Evolutionary conservation across 176 grass and related monocot species (phyloP), one percentile per base, ranked within the genome.

Genomic region (Rhynchospora breviuscula): DNA sequence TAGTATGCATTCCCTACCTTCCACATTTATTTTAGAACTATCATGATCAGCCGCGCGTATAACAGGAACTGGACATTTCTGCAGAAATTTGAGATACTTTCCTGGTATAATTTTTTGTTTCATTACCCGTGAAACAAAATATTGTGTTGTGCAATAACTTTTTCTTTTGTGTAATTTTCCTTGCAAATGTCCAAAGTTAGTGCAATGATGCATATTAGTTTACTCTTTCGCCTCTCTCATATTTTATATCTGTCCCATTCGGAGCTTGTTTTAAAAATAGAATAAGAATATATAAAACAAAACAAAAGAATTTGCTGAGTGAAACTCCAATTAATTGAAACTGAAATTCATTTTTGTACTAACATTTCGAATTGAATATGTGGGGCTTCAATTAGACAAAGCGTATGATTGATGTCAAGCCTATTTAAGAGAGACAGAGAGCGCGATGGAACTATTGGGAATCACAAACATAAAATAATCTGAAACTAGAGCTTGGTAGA

Each of bases 401-500:
- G 22, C 48, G 49, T 52, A 53, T 76, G 12, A 54, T 54, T 54
- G 21, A 54, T 29, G 11, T 53, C 48, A 54, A 8, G 72, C 18
- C 48, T 76, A 76, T 56, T 76, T 54, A 76, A 76, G 48, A 76
- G 69, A 74, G 46, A 22, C 10, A 52, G 70, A 74, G 9, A 73
- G 13, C 26, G 21, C 23, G 47, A 76, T 15, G 22, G 25, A 67
- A 35, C 15, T 67, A 67, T 76, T 76, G 22, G 26, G 46, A 74
- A 54, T 75, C 19, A 75, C 47, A 53, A 26, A 19, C 72, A 76
- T 48, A 14, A 51, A 3, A 76, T 54, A 31, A 13, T 54, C 21
- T 18, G 8, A 49, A 17, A 49, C 44, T 49, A 49, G 68, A 21
- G 11, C 9, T 21, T 19, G 70, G 18, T 74, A 74, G n/a, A 76